Base-by-base conservation (phyloP, 2,329 filamentous ascomycete species). In the Fusarium sp. region DNA sequence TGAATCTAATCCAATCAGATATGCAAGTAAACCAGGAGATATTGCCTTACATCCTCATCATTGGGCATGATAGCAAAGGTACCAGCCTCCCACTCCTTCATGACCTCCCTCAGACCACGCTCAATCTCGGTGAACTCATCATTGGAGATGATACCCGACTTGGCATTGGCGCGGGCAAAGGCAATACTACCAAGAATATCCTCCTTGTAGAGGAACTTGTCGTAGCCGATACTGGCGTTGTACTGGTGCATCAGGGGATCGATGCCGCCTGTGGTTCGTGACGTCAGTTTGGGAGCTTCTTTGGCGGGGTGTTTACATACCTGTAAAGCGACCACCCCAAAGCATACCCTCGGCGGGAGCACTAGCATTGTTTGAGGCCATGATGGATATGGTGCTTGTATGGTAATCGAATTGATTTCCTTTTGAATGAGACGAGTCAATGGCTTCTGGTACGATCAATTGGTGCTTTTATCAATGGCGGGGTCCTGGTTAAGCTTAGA, bases 221-320 rank as follows among this genome's bases (percentile, higher is more conserved):
- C 94, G 81, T 92, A 95, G 0, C 32, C 24, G 4, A 97, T 91
- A 54, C 88, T 91, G 59, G 75, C 91, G 81, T 97, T 97, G 85
- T 95, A 97, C 73, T 91, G 86, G 63, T 90, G 87, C 93, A 97
- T 97, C 53, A 97, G 87, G 53, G 93, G 93, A 82, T 97, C 93
- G 74, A 95, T 89, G 72, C 88, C 92, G 38, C 73, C 73, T 77
- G 10, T 15, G 24, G 25, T 65, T 22, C 68, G 70, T 45, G 38
- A 75, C 54, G 75, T 79, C 55, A 81, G 78, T 74, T n/a, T 38
- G 34, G 18, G 18, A 38, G 34, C 34, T 38, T n/a, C 6, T 3
- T 38, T 30, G 34, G 34, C 34, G 34, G 34, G 34, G 34, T 38
- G 15, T 10, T 6, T 12, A 38, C 34, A 12, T n/a, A 38, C 34